Evolutionary conservation across 352 stramenopile species (phyloP).

Genomic region (Globisporangium perplexum): DNA sequence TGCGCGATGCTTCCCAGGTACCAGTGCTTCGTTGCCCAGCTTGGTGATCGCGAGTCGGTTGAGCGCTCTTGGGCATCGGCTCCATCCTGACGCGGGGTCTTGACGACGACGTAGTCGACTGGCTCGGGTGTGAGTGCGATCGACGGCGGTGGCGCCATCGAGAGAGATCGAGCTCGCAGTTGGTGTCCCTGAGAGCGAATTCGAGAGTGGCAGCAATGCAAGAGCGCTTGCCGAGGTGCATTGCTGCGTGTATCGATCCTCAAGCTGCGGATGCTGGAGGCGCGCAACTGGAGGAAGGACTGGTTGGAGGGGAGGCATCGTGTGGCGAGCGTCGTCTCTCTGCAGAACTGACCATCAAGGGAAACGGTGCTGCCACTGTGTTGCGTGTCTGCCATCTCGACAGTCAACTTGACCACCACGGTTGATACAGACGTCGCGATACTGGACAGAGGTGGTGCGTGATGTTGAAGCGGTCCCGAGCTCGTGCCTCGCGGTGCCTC

Average conservation of each 20-base stretch:
- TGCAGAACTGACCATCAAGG: background rate
- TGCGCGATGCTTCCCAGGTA: conserved; percentile 14
- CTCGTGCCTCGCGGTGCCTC: background rate
- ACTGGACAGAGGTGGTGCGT: background rate
- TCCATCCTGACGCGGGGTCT: background rate
- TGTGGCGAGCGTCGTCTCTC: background rate
- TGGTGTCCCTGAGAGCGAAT: background rate
- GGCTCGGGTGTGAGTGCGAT: background rate
- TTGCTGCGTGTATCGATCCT: no score
- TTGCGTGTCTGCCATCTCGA: background rate
- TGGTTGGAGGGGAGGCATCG: background rate
- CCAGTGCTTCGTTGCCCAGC: conserved; percentile 10
- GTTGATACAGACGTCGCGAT: background rate
- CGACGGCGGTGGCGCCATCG: background rate
- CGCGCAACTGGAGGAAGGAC: background rate
- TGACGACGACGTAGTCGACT: background rate
- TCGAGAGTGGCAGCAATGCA: background rate
- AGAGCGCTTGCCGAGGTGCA: background rate
- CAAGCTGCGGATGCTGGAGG: no score
- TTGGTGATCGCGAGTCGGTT: background rate
- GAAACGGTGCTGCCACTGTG: background rate
- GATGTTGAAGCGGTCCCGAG: background rate
- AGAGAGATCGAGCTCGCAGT: background rate
- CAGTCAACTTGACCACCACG: background rate
- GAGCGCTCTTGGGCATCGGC: background rate